Evolutionary conservation across 176 grass and related monocot species (phyloP).

Genomic region (Oryza punctata): DNA sequence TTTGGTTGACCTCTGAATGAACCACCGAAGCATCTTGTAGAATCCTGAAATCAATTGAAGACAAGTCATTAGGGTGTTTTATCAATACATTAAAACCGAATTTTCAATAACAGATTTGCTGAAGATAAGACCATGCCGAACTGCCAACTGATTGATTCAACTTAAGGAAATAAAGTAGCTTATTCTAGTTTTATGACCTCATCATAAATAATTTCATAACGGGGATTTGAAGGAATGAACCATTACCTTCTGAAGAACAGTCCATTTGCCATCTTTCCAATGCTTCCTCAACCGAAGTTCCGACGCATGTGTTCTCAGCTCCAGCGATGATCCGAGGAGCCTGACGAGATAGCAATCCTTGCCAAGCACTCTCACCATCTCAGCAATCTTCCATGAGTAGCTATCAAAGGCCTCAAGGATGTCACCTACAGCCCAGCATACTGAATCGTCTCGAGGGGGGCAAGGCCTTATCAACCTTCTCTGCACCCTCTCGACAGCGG

Average conservation of each 20-base stretch:
- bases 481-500: conserved; percentile 50
- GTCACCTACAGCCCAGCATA: conserved; percentile 45
- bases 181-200: not conserved
- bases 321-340: conserved; percentile 52
- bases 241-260: conserved; percentile 67
- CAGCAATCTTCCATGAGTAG: conserved; percentile 64
- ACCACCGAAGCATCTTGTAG: conserved; percentile 33
- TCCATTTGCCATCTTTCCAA: conserved; percentile 74
- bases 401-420: conserved; percentile 66
- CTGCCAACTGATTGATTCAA: not conserved
- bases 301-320: conserved; percentile 36
- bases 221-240: conserved; percentile 27
- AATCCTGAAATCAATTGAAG: conserved; percentile 48
- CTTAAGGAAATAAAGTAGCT: not conserved
- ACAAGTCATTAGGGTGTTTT: not conserved
- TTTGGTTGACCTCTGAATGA: conserved; percentile 32
- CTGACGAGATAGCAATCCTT: conserved; percentile 52
- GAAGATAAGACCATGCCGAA: not conserved
- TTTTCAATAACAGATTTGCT: not conserved
- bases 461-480: conserved; percentile 61
- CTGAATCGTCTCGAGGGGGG: conserved; percentile 28
- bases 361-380: conserved; percentile 39
- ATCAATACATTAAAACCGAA: conserved; percentile 12
- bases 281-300: conserved; percentile 48
- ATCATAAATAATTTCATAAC: conserved; percentile 9